Evolutionary conservation across 2,329 filamentous ascomycete species (phyloP), one percentile per base, ranked within the genome.

Genomic region (Trichoderma brevicompactum): DNA sequence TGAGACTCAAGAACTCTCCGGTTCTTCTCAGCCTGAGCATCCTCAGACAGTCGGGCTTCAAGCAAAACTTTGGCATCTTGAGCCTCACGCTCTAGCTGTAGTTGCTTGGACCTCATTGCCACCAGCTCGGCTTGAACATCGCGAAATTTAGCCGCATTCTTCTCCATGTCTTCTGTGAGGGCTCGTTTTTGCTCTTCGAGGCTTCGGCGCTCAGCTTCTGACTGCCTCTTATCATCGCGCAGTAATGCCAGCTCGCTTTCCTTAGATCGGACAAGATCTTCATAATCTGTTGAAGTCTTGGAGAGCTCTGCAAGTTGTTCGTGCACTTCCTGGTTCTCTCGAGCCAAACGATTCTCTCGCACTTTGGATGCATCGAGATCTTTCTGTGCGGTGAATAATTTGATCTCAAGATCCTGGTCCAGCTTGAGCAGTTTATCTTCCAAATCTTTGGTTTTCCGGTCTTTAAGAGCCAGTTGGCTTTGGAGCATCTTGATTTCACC

Each of bases 401-500:
- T 96, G 71, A 96, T 80, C 70, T 97, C 94, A 15, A 94, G 83
- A 69, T 97, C 94, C 73, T 97, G 92, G 70, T 97, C 94, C 5
- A 89, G 87, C 76, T 92, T 90, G 43, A 97, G 80, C 44, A 98
- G 80, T 73, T 93, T 95, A 40, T 83, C 83, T 76, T 99, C 94
- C 7, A 98, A 82, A 64, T 99, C 95, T 65, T 92, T 88, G 5
- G 92, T 82, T 76, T 98, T 99, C 65, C 92, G 88, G 64, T 97
- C 94, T 77, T 97, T 97, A 67, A 98, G 79, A 61, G 87, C 86
- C 12, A 99, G 81, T 70, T 98, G 94, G 70, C 94, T 98, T 71
- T 94, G 90, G 5, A 99, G 85, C 86, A 97, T 91, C 75, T 92
- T 92, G 70, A 97, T 87, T 72, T 99, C 93, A 68, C 93, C 91